Conservation (phyloP, 2,329 filamentous ascomycete species). For the Aspergillus costaricaensis region DNA sequence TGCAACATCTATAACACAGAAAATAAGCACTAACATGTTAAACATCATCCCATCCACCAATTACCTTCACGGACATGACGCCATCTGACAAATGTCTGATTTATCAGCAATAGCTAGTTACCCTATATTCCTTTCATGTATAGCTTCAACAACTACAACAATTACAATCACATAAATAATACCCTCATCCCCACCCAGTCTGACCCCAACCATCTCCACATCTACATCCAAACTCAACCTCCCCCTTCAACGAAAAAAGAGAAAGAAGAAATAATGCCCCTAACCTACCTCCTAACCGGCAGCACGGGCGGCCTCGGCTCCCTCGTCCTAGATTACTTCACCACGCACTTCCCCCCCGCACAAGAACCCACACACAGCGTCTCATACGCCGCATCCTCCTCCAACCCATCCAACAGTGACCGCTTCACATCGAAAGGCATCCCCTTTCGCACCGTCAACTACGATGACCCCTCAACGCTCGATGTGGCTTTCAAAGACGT, state of each 20-base stretch:
- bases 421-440: constrained; percentile 47
- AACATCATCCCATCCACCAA: too few relatives aligned
- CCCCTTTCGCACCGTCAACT: constrained; percentile 55
- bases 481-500: constrained; percentile 53
- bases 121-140: too few relatives aligned
- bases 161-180: too few relatives aligned
- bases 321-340: constrained; percentile 36
- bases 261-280: background rate
- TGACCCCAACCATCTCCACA: too few relatives aligned
- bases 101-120: too few relatives aligned
- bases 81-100: too few relatives aligned
- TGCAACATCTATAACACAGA: too few relatives aligned
- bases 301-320: constrained; percentile 8
- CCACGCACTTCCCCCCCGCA: constrained; percentile 36
- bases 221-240: too few relatives aligned
- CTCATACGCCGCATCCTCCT: constrained; percentile 54
- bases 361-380: constrained; percentile 16
- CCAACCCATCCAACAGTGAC: constrained; percentile 46
- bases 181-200: too few relatives aligned
- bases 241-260: background rate
- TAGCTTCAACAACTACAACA: too few relatives aligned
- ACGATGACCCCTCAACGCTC: constrained; percentile 51
- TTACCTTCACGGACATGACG: too few relatives aligned
- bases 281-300: background rate
- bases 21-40: too few relatives aligned